These are phyloP conservation scores for Microsporum ferrugineum DNA, from an alignment of 2,329 filamentous ascomycete genomes.

Conservation along the genomic window DNA sequence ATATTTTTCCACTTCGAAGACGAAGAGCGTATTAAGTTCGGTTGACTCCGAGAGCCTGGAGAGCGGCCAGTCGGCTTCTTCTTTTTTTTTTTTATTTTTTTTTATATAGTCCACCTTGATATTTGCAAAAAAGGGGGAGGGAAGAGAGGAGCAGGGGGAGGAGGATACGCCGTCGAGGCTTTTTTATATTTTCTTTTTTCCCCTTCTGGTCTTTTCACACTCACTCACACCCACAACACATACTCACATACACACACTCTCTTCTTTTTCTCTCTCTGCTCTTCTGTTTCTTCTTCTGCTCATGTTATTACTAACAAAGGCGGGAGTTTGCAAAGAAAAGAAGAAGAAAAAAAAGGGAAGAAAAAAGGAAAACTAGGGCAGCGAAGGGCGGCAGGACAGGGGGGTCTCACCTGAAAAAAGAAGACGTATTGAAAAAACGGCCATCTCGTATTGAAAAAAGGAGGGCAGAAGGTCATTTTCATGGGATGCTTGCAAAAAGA, in stretches of 20 bases:
- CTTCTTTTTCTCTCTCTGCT: slow-evolving; percentile 15
- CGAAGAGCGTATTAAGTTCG: not conserved
- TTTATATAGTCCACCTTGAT: not conserved
- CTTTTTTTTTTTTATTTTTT: slow-evolving; percentile 16
- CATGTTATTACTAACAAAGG: not conserved
- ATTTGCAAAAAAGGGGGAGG: too few species aligned
- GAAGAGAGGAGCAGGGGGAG: too few species aligned
- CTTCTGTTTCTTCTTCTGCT: not conserved
- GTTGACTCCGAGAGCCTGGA: slow-evolving; percentile 5
- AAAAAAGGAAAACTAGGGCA: slow-evolving; percentile 11
- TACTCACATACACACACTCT: not conserved
- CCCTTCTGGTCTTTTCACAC: too few species aligned
- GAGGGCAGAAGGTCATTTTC: not conserved
- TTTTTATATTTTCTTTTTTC: too few species aligned
- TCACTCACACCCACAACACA: too few species aligned
- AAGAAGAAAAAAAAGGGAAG: slow-evolving; percentile 8
- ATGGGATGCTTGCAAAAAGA: slow-evolving; percentile 3
- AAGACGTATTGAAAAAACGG: slow-evolving; percentile 5
- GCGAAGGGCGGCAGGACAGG: slow-evolving; percentile 2
- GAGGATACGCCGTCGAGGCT: too few species aligned
- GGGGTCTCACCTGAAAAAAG: not conserved
- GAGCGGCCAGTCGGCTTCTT: slow-evolving; percentile 9
- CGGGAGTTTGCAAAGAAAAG: not conserved
- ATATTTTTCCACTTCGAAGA: not conserved
- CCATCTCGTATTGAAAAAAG: not conserved